These are phyloP conservation scores for Paramecium bursaria DNA, from an alignment of 73 alveolate genomes.

Conservation along the genomic window DNA sequence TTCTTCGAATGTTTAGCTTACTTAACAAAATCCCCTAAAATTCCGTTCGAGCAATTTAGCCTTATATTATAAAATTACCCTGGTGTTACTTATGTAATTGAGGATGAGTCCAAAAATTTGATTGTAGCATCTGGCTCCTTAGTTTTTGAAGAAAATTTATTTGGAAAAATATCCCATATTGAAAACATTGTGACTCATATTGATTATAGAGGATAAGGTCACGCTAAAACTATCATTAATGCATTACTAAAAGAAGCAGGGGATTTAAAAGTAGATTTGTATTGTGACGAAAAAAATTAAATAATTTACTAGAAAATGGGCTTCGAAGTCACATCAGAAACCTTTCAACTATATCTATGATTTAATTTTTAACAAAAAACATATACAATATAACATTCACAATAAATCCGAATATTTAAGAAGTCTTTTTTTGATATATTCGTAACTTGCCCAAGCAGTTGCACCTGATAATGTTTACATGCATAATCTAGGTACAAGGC, in stretches of 20 bases:
- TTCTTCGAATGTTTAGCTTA: conserved; percentile 3
- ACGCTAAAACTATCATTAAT: background rate
- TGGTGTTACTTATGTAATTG: conserved; percentile 29
- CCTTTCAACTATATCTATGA: too few relatives aligned
- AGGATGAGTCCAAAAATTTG: background rate
- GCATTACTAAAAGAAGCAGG: background rate
- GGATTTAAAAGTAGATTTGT: conserved; percentile 2
- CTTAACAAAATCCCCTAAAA: background rate
- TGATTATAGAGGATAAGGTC: conserved; percentile 54
- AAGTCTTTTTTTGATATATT: conserved; percentile 63
- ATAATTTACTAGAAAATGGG: conserved; percentile 31
- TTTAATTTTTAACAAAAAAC: background rate
- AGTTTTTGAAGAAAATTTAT: conserved; percentile 45
- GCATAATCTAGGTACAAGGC: conserved; percentile 69
- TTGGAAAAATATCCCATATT: background rate
- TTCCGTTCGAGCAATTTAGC: conserved; percentile 1
- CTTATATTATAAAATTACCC: conserved; percentile 15
- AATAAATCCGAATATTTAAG: conserved; percentile 21
- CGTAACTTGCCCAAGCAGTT: conserved; percentile 76
- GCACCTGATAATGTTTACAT: conserved; percentile 74
- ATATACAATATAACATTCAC: too few relatives aligned
- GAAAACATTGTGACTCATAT: conserved; percentile 41
- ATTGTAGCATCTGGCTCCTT: conserved; percentile 7
- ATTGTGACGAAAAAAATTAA: background rate
- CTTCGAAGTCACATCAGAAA: background rate